Conservation (phyloP, 1,139 yeast genomes). For the Schizosaccharomyces versatilis region DNA sequence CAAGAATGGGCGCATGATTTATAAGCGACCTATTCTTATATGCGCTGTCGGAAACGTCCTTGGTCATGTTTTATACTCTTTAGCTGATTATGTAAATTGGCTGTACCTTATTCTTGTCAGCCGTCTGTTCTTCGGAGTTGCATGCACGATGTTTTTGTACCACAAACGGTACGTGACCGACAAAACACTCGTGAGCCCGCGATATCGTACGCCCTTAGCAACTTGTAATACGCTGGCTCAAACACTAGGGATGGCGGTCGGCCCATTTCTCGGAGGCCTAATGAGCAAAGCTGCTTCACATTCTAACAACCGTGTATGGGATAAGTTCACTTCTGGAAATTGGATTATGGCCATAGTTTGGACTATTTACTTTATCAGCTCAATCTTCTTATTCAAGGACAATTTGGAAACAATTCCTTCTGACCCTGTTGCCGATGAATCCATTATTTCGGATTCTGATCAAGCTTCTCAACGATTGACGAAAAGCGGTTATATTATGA, state of each 20-base stretch:
- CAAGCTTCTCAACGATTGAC: neutral
- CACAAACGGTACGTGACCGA: conserved; percentile 1
- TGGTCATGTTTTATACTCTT: neutral
- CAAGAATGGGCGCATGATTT: neutral
- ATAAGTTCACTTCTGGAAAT: neutral
- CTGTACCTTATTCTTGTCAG: conserved; percentile 2
- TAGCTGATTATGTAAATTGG: neutral
- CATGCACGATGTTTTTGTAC: neutral
- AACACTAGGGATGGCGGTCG: neutral
- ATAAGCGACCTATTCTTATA: neutral
- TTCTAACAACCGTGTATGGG: neutral
- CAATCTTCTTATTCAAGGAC: neutral
- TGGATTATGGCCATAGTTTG: conserved; percentile 1
- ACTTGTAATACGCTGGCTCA: neutral
- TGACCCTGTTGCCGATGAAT: neutral
- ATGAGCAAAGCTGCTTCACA: neutral
- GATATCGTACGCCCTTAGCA: neutral
- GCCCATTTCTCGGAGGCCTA: conserved; percentile 1
- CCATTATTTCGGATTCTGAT: neutral
- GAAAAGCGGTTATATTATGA: neutral
- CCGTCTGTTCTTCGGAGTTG: neutral
- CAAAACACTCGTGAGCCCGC: neutral
- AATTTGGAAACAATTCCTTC: neutral
- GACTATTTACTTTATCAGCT: neutral
- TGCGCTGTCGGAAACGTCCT: neutral